Evolutionary conservation across 2,329 filamentous ascomycete genomes (phyloP).

Genomic region (Venturia nashicola): DNA sequence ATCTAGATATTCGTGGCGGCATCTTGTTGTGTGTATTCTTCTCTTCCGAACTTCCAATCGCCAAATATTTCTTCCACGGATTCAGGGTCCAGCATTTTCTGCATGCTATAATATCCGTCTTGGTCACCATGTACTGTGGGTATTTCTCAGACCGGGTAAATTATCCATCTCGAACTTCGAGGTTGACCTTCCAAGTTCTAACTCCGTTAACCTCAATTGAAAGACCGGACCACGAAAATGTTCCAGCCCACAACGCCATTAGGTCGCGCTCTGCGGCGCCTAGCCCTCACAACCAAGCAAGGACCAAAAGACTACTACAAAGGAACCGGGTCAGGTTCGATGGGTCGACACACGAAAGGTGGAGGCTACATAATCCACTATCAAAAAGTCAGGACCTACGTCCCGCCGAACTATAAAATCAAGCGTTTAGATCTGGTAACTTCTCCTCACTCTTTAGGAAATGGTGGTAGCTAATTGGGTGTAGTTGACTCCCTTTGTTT

Average conservation of each 20-base stretch:
- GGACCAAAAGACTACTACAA: conserved; percentile 95
- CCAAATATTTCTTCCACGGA: conserved; percentile 1
- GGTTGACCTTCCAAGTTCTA: background rate
- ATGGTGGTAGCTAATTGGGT: conserved; percentile 11
- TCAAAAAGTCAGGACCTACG: conserved; percentile 81
- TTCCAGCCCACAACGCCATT: conserved; percentile 61
- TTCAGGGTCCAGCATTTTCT: background rate
- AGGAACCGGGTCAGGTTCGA: conserved; percentile 77
- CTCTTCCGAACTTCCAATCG: background rate
- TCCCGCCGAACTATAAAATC: conserved; percentile 45
- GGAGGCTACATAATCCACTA: conserved; percentile 79
- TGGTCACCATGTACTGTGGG: background rate
- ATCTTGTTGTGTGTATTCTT: conserved; percentile 20
- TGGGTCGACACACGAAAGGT: conserved; percentile 72
- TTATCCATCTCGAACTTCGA: background rate
- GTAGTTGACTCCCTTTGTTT: conserved; percentile 72
- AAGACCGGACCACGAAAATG: conserved; percentile 14
- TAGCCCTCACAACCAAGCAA: conserved; percentile 82
- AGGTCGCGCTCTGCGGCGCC: conserved; percentile 56
- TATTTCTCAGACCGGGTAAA: background rate
- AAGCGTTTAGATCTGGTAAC: background rate
- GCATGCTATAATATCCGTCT: background rate
- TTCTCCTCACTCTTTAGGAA: conserved; percentile 4
- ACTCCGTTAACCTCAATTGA: conserved; percentile 7
- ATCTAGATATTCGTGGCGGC: conserved; percentile 32